Conservation (phyloP, 305 asterid species). For the Fraxinus sp. region DNA sequence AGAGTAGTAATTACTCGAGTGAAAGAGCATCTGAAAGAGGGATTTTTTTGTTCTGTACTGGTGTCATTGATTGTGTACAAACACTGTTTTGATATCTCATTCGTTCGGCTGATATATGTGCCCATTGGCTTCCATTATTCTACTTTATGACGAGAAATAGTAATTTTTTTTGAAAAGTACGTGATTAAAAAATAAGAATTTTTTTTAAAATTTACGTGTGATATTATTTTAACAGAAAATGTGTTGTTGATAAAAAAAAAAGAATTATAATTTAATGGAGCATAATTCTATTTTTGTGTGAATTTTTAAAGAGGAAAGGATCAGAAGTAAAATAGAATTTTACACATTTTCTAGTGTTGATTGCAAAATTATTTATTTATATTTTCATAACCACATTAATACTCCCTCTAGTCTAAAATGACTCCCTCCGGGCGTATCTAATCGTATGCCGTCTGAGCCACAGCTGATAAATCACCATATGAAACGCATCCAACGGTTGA, state of each 20-base stretch:
- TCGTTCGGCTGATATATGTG: neutral
- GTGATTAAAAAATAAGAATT: too few relatives aligned
- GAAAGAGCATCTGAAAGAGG: neutral
- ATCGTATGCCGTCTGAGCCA: slow-evolving; percentile 84
- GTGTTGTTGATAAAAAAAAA: too few relatives aligned
- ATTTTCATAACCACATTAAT: neutral
- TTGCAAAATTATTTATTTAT: neutral
- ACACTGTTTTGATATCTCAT: neutral
- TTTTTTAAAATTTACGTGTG: too few relatives aligned
- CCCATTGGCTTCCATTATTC: too few relatives aligned
- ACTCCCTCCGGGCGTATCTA: slow-evolving; percentile 68
- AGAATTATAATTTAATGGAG: too few relatives aligned
- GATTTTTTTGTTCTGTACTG: neutral
- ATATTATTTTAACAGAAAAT: too few relatives aligned
- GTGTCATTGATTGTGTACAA: neutral
- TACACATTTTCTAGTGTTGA: too few relatives aligned
- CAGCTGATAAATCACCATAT: slow-evolving; percentile 81
- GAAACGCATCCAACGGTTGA: slow-evolving; percentile 72
- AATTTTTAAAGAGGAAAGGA: neutral
- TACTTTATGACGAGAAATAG: too few relatives aligned
- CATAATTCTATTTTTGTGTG: neutral
- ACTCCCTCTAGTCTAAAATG: neutral
- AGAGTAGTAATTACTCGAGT: neutral
- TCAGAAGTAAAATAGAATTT: neutral
- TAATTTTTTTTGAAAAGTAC: too few relatives aligned